These are phyloP conservation scores for Ramichloridium luteum DNA, from an alignment of 2,329 filamentous ascomycete species.

Conservation along the genomic window DNA sequence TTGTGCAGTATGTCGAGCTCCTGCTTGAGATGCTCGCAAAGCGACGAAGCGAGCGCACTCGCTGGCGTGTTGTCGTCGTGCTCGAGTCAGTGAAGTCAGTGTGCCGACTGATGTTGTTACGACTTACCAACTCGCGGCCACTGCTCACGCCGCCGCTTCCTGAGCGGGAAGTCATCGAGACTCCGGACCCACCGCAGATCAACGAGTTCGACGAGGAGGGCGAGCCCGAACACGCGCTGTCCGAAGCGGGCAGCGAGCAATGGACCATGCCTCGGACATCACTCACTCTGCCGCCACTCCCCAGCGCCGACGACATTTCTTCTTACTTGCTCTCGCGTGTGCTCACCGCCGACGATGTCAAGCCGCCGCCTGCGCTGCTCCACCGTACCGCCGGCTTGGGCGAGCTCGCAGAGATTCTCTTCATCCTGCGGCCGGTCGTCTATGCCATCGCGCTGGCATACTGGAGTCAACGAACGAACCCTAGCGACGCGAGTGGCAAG, in stretches of 20 bases:
- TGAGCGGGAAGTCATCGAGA: conserved; percentile 61
- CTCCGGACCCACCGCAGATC: conserved; percentile 26
- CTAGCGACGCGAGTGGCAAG: conserved; percentile 59
- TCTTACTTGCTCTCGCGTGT: conserved; percentile 81
- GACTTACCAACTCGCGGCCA: conserved; percentile 70
- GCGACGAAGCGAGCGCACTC: conserved; percentile 62
- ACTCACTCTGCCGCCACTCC: conserved; percentile 69
- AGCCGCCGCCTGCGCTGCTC: conserved; percentile 75
- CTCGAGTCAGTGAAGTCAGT: conserved; percentile 78
- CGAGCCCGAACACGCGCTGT: conserved; percentile 30
- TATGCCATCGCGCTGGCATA: conserved; percentile 76
- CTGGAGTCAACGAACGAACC: conserved; percentile 37
- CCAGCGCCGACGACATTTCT: conserved; percentile 69
- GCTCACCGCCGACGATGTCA: conserved; percentile 91
- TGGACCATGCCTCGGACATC: conserved; percentile 96
- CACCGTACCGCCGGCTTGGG: conserved; percentile 63
- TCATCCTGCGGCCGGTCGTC: conserved; percentile 76
- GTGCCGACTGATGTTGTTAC: conserved; percentile 67
- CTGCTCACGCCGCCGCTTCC: conserved; percentile 75
- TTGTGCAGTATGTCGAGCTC: conserved; percentile 88
- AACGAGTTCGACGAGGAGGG: conserved; percentile 26
- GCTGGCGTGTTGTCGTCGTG: conserved; percentile 78
- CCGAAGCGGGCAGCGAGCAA: conserved; percentile 31
- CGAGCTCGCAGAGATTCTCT: conserved; percentile 76
- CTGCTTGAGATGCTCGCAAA: conserved; percentile 97